A percentile compares a stretch with the other conserved stretches of the same genome.
Conservation (phyloP, 257 asterid species). For the Plectranthus barbatus region DNA sequence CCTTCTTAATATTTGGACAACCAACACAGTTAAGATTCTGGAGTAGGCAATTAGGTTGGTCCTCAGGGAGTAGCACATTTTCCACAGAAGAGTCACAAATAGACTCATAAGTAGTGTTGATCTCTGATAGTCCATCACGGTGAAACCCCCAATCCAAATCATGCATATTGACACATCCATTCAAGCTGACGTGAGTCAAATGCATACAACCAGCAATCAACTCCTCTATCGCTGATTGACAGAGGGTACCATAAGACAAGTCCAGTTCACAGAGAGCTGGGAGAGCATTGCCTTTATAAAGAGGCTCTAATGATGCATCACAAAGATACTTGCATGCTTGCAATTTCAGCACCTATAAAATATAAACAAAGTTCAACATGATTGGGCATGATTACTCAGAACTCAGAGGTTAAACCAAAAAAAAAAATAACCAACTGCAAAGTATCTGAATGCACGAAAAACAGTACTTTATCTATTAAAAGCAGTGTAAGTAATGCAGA, state of each 20-base stretch:
- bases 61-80: conserved; percentile 11
- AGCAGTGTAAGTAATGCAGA: not conserved
- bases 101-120: conserved; percentile 15
- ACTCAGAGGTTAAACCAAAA: not conserved
- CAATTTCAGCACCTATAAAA: conserved; percentile 72
- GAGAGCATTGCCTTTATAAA: conserved; percentile 78
- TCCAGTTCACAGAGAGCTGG: conserved; percentile 84
- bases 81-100: conserved; percentile 18
- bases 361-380: not conserved
- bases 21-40: conserved; percentile 94
- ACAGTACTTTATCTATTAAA: not conserved
- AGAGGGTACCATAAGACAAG: conserved; percentile 87
- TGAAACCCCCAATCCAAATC: conserved; percentile 80
- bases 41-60: conserved; percentile 48
- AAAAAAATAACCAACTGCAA: not conserved
- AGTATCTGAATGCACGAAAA: not conserved
- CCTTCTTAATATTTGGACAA: conserved; percentile 85
- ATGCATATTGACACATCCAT: conserved; percentile 90
- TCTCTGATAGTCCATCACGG: conserved; percentile 19
- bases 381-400: not conserved
- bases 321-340: conserved; percentile 99
- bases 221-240: conserved; percentile 87
- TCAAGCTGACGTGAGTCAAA: conserved; percentile 86
- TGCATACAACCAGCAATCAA: conserved; percentile 81
- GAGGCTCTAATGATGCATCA: conserved; percentile 79